Evolutionary conservation across 2,329 filamentous ascomycete species (phyloP), one percentile per base, ranked within the genome.

Genomic region (Cercospora sesami): DNA sequence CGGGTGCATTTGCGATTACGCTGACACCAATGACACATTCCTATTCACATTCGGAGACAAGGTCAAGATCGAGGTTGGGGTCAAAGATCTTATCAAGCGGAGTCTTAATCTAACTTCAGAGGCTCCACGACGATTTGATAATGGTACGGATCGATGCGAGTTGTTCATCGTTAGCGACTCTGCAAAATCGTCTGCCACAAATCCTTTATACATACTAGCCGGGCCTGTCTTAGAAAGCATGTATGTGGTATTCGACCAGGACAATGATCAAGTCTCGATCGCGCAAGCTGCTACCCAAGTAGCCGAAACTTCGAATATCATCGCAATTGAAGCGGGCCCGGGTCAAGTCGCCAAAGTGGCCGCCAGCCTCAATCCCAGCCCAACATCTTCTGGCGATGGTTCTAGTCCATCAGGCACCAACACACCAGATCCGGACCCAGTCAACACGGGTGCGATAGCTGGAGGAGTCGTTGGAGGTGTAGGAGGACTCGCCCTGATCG

Each of bases 71-170:
- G 16, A 18, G 18, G 39, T 42, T 16, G n/a, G 1, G 1, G 5
- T 42, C 16, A 18, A 18, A 18, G 16, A 42, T 4, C 39, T 42
- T 7, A 42, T 42, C 39, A 42, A 4, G 39, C 39, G 16, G 1
- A 2, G 7, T 1, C 1, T 18, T 2, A 42, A 42, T 6, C 6
- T 2, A 2, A 16, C 39, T 0, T 3, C 16, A 16, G 6, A 2
- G 3, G 8, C 1, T 4, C 16, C n/a, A 42, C 1, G 0, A 2
- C 16, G 9, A 14, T 42, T 18, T 16, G 39, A 18, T 1, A 42
- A 42, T 42, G 39, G 39, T 2, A 42, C 36, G 2, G 36, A 42
- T n/a, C 12, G 36, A 42, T 42, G 36, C 4, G 1, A n/a, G 1
- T n/a, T 42, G 5, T 14, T n/a, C 36, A 42, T 42, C 28, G n/a